phyloP scores from a whole-genome alignment of 306 rosid species.

The Parietaria judaica region DNA sequence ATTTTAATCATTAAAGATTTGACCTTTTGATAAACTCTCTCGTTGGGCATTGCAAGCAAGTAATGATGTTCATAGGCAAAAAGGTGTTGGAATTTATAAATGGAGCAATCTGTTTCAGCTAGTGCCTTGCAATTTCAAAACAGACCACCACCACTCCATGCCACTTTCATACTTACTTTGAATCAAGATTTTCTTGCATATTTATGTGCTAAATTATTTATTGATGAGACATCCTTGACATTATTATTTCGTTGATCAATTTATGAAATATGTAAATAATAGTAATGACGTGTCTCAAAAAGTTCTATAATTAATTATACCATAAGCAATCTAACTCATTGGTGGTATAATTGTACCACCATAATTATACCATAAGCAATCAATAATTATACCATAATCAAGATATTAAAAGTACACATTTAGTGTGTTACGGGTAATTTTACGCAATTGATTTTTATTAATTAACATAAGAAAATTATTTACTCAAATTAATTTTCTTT shows the following conservation, averaged over 20 bases:
- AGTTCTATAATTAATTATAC: background rate
- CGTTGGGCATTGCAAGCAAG: background rate
- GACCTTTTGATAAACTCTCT: background rate
- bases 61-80: background rate
- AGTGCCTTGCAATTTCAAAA: constrained; percentile 9
- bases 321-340: too few species aligned
- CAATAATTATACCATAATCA: too few species aligned
- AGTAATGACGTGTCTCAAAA: background rate
- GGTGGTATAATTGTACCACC: too few species aligned
- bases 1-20: background rate
- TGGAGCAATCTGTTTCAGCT: background rate
- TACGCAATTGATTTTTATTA: too few species aligned
- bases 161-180: background rate
- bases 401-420: too few species aligned
- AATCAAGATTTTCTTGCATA: background rate
- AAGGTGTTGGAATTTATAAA: background rate
- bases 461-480: too few species aligned
- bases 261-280: too few species aligned
- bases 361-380: background rate
- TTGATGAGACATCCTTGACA: constrained; percentile 6
- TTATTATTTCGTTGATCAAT: background rate
- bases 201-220: background rate
- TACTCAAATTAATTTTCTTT: too few species aligned
- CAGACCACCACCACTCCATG: background rate
- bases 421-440: too few species aligned